A percentile compares a stretch with the other conserved stretches of the same genome.
phyloP scores from a whole-genome alignment of 257 asterid genomes.

The Capsicum rhomboideum region DNA sequence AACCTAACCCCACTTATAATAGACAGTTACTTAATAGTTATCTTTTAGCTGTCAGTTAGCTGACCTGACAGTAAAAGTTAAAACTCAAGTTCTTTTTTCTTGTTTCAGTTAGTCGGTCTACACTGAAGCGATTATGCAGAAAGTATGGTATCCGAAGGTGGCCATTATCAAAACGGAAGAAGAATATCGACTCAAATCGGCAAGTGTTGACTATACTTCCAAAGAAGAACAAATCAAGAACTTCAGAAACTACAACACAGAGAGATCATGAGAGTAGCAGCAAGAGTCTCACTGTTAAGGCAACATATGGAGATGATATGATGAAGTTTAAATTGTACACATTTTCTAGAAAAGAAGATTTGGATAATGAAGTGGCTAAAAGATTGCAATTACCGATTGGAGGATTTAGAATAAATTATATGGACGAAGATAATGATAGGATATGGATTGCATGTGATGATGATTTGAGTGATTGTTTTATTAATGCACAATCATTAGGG shows the following conservation, averaged over 20 bases:
- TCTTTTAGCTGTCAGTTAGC: neutral
- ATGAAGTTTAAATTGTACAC: neutral
- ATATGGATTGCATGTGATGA: constrained; percentile 8
- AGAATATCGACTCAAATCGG: neutral
- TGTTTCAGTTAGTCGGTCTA: constrained; percentile 80
- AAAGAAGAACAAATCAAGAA: neutral
- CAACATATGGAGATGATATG: constrained; percentile 1
- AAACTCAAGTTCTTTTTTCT: neutral
- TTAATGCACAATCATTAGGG: neutral
- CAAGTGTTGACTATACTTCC: neutral
- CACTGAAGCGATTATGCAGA: constrained; percentile 87
- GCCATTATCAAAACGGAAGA: constrained; percentile 42
- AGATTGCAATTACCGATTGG: neutral
- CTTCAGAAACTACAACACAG: neutral
- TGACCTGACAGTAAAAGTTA: neutral
- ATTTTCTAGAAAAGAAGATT: neutral
- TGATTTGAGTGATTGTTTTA: neutral
- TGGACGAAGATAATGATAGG: constrained; percentile 4
- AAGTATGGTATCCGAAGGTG: constrained; percentile 85
- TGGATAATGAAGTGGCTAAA: neutral
- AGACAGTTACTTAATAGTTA: neutral
- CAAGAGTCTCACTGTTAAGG: neutral
- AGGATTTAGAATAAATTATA: neutral
- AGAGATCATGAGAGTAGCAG: neutral
- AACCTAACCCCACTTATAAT: neutral